phyloP scores from a whole-genome alignment of 345 rosid genomes.

The Eucalyptus leucophloia region DNA sequence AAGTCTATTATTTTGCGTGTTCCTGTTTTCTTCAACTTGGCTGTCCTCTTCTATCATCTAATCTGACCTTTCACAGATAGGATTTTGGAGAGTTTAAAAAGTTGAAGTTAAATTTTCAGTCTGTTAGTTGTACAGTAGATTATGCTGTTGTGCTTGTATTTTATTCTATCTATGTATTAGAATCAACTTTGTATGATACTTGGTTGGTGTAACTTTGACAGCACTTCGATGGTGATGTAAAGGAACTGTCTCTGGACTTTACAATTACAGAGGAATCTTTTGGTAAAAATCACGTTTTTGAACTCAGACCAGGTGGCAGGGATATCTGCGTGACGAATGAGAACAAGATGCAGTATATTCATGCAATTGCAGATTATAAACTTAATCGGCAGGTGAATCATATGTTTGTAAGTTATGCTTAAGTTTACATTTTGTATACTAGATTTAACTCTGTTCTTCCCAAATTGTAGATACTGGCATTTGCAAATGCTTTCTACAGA shows the following conservation, averaged over 20 bases:
- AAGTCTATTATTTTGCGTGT: not conserved
- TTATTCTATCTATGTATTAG: not conserved
- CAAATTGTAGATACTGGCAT: constrained; percentile 71
- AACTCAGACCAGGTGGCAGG: constrained; percentile 87
- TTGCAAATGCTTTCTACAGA: constrained; percentile 91
- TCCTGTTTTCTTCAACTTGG: not conserved
- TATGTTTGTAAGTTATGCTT: not conserved
- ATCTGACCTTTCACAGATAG: not conserved
- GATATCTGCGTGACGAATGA: constrained; percentile 71
- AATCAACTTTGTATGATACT: not conserved
- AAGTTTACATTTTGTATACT: not conserved
- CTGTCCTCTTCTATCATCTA: not conserved
- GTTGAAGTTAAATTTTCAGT: not conserved
- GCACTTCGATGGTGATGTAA: constrained; percentile 87
- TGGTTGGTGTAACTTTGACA: not conserved
- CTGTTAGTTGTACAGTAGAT: not conserved
- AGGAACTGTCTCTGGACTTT: constrained; percentile 85
- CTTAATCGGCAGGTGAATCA: constrained; percentile 83
- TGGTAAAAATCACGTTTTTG: constrained; percentile 56
- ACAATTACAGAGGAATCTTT: constrained; percentile 83
- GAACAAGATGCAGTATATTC: constrained; percentile 96
- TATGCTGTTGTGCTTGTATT: not conserved
- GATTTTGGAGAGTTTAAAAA: not conserved
- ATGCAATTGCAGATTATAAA: constrained; percentile 96
- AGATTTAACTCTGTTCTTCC: not conserved